These are phyloP conservation scores for Nannochloropsis oceanica DNA, from an alignment of 108 stramenopile genomes.

Conservation along the genomic window DNA sequence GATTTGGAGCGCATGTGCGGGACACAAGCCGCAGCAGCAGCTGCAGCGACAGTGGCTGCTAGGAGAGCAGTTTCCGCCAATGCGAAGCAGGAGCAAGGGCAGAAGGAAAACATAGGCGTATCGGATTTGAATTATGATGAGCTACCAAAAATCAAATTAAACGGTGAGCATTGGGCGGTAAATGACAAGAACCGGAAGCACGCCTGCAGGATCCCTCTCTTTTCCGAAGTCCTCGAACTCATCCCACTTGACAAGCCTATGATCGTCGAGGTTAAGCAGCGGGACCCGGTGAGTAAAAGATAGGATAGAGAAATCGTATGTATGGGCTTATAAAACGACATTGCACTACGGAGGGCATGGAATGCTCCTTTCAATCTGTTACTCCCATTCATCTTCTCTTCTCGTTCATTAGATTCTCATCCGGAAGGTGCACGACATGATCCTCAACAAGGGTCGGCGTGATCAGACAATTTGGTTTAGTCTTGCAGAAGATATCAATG, in stretches of 20 bases:
- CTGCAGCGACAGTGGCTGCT: background rate
- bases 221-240: background rate
- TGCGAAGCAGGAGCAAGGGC: background rate
- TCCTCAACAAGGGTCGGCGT: background rate
- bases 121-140: background rate
- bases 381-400: no score
- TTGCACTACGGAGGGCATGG: no score
- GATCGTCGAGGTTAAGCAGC: slow-evolving; percentile 22
- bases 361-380: no score
- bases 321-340: no score
- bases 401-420: background rate
- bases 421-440: background rate
- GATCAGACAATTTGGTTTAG: slow-evolving; percentile 21
- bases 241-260: slow-evolving; percentile 1
- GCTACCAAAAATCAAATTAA: background rate
- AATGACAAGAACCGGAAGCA: background rate
- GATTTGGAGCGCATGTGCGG: slow-evolving; percentile 14
- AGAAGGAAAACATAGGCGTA: background rate
- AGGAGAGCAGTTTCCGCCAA: background rate
- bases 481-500: slow-evolving; percentile 8
- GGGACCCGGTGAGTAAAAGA: background rate
- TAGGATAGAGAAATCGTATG: no score
- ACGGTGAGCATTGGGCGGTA: background rate
- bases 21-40: background rate
- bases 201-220: background rate